Evolutionary conservation across 371 early-diverging fungal species (phyloP).

Genomic region (Mucor piriformis): DNA sequence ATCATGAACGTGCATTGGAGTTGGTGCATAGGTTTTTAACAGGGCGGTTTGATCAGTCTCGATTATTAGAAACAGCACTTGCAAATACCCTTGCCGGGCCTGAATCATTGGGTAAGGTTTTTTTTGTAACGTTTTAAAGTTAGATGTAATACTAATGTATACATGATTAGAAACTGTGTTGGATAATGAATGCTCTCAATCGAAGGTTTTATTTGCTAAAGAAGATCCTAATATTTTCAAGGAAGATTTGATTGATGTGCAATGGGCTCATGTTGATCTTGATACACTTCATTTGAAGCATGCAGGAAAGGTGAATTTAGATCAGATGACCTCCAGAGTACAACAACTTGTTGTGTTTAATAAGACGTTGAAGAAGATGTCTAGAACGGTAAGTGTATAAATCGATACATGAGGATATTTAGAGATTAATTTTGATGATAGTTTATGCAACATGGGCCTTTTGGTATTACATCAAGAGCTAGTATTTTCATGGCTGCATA

Average conservation of each 20-base stretch:
- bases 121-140: background rate
- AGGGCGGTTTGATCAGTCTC: slow-evolving; percentile 23
- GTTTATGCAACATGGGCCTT: slow-evolving; percentile 48
- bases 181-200: slow-evolving; percentile 30
- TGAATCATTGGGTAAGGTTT: slow-evolving; percentile 15
- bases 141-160: background rate
- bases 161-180: slow-evolving; percentile 20
- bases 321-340: background rate
- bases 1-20: slow-evolving; percentile 59
- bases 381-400: slow-evolving; percentile 26
- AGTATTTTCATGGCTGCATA: slow-evolving; percentile 42
- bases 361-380: slow-evolving; percentile 7
- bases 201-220: slow-evolving; percentile 50
- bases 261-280: slow-evolving; percentile 45
- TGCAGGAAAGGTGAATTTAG: background rate
- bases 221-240: slow-evolving; percentile 61
- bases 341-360: slow-evolving; percentile 17
- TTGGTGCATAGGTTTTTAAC: slow-evolving; percentile 51
- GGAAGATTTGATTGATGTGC: slow-evolving; percentile 56
- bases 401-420: no score
- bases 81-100: slow-evolving; percentile 21
- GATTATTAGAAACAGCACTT: slow-evolving; percentile 27
- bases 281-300: slow-evolving; percentile 17
- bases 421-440: slow-evolving; percentile 9
- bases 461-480: slow-evolving; percentile 38